Base-by-base conservation (phyloP, 169 alveolate species). In the Eimeria brunetti region DNA sequence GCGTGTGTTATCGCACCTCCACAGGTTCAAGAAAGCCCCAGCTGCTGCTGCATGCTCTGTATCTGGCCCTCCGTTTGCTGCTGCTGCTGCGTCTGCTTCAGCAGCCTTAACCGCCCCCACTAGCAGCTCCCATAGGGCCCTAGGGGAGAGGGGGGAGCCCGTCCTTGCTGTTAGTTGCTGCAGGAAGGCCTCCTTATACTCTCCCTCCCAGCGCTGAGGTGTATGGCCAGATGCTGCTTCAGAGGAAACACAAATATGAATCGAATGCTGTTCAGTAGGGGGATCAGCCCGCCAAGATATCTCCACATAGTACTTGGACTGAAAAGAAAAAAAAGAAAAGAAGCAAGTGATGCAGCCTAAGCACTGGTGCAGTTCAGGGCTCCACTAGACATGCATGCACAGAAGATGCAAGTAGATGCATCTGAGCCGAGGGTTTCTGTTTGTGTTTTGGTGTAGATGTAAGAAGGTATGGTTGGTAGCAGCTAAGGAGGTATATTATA, bases 61-160 rank as follows among this genome's bases (percentile, higher is more conserved):
- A 9, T 0, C 22, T 0, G 44, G 85, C 20, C 46, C 20, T 12
- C n/a, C 51, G 18, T 30, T 30, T 22, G 85, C 85, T 36, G 3
- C 18, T 12, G 18, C 53, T 67, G 30, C 44, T 22, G 78, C 9
- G 22, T 38, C 22, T n/a, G n/a, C n/a, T n/a, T n/a, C n/a, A n/a
- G n/a, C n/a, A n/a, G n/a, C n/a, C n/a, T n/a, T n/a, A n/a, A 75
- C 85, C 18, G 85, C 85, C 12, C n/a, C 85, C 30, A 27, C 22
- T 5, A 75, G 53, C 30, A 75, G 56, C 85, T 75, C 85, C 85
- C 85, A 75, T 49, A 75, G 53, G 51, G 46, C 53, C 12, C 51
- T 49, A n/a, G 85, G 85, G 51, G 85, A 30, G 24, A 75, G 44
- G 33, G 85, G 85, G 16, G 85, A 75, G 53, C 85, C 85, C 85